A percentile compares a stretch with the other conserved stretches of the same genome.
Evolutionary conservation across 2,329 filamentous ascomycete species (phyloP).

Genomic region (Monilinia polystroma): DNA sequence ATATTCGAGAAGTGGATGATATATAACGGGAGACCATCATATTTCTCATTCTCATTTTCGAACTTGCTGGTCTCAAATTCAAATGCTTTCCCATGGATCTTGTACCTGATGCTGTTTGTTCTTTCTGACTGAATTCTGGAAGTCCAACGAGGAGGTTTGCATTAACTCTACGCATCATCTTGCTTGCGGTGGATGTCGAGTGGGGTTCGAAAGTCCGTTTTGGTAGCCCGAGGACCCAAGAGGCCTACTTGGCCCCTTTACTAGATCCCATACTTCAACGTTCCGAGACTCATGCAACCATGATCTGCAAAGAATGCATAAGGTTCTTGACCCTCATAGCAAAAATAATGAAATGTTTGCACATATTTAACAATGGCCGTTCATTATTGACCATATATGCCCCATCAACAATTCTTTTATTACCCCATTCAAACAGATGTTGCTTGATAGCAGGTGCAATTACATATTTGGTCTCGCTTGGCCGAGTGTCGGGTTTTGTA

Average conservation of each 20-base stretch:
- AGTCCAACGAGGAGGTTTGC: background rate
- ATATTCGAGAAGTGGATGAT: conserved; percentile 31
- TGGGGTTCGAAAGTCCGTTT: too few species aligned
- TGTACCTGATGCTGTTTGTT: background rate
- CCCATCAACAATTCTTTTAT: background rate
- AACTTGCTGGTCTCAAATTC: too few species aligned
- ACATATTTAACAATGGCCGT: background rate
- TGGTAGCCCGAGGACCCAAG: background rate
- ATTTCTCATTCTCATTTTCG: background rate
- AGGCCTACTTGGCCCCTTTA: background rate
- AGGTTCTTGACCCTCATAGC: background rate
- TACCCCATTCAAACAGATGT: background rate
- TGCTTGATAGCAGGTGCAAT: background rate
- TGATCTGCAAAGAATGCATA: background rate
- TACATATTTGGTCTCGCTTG: too few species aligned
- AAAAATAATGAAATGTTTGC: background rate
- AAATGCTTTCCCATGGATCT: too few species aligned
- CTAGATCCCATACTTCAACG: background rate
- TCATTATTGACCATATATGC: background rate
- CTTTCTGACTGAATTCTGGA: too few species aligned
- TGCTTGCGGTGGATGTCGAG: background rate
- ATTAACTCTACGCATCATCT: background rate
- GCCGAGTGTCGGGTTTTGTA: background rate
- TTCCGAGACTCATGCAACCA: background rate
- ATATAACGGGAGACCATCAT: background rate